phyloP scores from a whole-genome alignment of 306 rosid genomes.

The Quillaja saponaria region DNA sequence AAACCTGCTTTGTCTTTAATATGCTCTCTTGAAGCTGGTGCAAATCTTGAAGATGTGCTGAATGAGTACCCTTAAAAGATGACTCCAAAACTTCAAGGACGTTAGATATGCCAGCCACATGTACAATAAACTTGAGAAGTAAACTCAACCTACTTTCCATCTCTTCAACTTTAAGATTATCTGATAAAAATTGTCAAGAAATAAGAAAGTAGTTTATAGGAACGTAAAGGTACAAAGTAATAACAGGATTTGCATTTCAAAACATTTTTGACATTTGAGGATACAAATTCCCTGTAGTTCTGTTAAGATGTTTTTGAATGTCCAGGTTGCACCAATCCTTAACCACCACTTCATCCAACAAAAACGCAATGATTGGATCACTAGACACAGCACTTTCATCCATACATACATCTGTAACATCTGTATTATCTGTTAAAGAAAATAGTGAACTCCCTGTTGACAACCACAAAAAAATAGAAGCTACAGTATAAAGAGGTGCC shows the following conservation, averaged over 20 bases:
- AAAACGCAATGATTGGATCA: constrained; percentile 93
- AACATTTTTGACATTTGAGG: constrained; percentile 47
- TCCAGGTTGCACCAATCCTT: constrained; percentile 98
- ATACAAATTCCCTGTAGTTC: constrained; percentile 87
- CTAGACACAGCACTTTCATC: constrained; percentile 98
- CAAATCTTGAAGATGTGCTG: constrained; percentile 82
- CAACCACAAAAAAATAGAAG: not conserved
- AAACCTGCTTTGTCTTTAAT: constrained; percentile 88
- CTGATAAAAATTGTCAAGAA: constrained; percentile 52
- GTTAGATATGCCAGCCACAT: constrained; percentile 75
- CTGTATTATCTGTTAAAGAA: constrained; percentile 72
- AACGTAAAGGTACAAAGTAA: constrained; percentile 1
- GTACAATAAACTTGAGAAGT: constrained; percentile 67
- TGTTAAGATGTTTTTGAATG: constrained; percentile 62
- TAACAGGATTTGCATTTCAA: constrained; percentile 24
- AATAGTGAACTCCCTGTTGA: constrained; percentile 6
- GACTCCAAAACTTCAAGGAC: constrained; percentile 90
- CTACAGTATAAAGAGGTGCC: no score
- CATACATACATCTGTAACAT: constrained; percentile 97
- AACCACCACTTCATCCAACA: constrained; percentile 99
- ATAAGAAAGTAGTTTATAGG: constrained; percentile 7
- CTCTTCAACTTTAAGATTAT: constrained; percentile 53
- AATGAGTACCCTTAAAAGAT: constrained; percentile 79
- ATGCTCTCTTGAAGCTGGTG: constrained; percentile 82
- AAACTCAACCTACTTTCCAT: constrained; percentile 57